Conservation (phyloP, 345 rosid species). For the Geranium brycei region DNA sequence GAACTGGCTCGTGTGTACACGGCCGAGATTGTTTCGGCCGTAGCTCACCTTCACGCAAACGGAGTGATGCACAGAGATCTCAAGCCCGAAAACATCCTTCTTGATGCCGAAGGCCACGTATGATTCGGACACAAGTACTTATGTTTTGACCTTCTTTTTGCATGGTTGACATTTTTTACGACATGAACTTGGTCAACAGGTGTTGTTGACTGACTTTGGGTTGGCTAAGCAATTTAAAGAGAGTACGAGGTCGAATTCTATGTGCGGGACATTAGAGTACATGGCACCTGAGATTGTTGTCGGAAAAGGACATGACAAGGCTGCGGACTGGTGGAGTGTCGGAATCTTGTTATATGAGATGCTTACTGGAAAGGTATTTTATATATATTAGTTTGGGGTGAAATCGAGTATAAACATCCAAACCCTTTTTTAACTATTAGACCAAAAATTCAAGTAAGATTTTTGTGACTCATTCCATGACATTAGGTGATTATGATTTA, state of each 20-base stretch:
- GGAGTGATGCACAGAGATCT: slow-evolving; percentile 98
- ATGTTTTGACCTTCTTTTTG: no score
- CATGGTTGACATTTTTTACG: no score
- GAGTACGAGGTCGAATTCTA: slow-evolving; percentile 73
- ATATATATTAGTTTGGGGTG: neutral
- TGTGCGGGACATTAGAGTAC: slow-evolving; percentile 89
- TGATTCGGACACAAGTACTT: neutral
- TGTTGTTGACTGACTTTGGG: slow-evolving; percentile 79
- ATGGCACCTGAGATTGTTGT: slow-evolving; percentile 88
- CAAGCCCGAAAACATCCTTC: slow-evolving; percentile 82
- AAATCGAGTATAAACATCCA: no score
- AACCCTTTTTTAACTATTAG: no score
- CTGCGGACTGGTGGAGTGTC: slow-evolving; percentile 98
- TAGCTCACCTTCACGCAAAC: slow-evolving; percentile 80
- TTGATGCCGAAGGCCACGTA: slow-evolving; percentile 88
- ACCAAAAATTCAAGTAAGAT: no score
- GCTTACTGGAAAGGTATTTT: slow-evolving; percentile 74
- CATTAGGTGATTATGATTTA: no score
- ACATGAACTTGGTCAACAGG: slow-evolving; percentile 13
- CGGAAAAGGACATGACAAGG: slow-evolving; percentile 86
- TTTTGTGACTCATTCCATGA: no score
- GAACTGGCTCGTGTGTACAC: slow-evolving; percentile 80
- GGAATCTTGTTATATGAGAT: slow-evolving; percentile 81
- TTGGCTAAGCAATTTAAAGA: slow-evolving; percentile 77
- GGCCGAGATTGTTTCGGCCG: slow-evolving; percentile 88